Evolutionary conservation across 768 basidiomycete genomes (phyloP).

Genomic region (Auriscalpium orientale): DNA sequence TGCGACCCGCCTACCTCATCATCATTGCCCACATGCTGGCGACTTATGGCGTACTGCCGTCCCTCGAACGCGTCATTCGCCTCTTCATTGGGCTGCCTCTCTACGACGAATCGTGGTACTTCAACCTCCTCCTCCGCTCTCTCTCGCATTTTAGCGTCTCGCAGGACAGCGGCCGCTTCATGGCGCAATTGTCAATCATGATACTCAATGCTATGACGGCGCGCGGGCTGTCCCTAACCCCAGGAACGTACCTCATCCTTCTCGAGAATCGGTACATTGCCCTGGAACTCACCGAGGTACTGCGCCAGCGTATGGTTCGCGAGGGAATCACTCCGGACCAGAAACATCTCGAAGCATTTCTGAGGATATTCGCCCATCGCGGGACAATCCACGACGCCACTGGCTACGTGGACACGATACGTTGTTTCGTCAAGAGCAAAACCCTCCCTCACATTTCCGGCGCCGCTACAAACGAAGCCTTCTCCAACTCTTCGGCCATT

Average conservation of each 20-base stretch:
- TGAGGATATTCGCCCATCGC: slow-evolving; percentile 39
- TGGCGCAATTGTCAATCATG: slow-evolving; percentile 2
- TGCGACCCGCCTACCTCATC: slow-evolving; percentile 38
- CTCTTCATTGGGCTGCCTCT: slow-evolving; percentile 21
- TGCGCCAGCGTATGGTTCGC: slow-evolving; percentile 35
- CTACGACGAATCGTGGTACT: slow-evolving; percentile 16
- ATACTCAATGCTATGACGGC: slow-evolving; percentile 11
- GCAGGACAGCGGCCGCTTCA: slow-evolving; percentile 1
- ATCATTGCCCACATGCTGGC: slow-evolving; percentile 42
- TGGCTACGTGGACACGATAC: slow-evolving; percentile 34
- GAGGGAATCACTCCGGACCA: slow-evolving; percentile 33
- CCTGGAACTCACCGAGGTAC: slow-evolving; percentile 38
- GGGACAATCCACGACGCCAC: slow-evolving; percentile 36
- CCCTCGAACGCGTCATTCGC: slow-evolving; percentile 36
- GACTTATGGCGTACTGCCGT: slow-evolving; percentile 38
- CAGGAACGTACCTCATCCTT: slow-evolving; percentile 3
- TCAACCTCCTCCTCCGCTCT: slow-evolving; percentile 15
- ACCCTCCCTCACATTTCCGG: not conserved
- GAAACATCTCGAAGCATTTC: slow-evolving; percentile 39
- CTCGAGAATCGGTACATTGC: slow-evolving; percentile 39
- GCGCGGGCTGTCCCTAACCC: slow-evolving; percentile 5
- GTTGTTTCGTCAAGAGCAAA: slow-evolving; percentile 17
- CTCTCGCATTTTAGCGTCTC: slow-evolving; percentile 1
- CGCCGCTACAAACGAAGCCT: not conserved
- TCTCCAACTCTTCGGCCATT: not conserved